Base-by-base conservation (phyloP, 2,329 filamentous ascomycete species). In the Xylaria sp. region DNA sequence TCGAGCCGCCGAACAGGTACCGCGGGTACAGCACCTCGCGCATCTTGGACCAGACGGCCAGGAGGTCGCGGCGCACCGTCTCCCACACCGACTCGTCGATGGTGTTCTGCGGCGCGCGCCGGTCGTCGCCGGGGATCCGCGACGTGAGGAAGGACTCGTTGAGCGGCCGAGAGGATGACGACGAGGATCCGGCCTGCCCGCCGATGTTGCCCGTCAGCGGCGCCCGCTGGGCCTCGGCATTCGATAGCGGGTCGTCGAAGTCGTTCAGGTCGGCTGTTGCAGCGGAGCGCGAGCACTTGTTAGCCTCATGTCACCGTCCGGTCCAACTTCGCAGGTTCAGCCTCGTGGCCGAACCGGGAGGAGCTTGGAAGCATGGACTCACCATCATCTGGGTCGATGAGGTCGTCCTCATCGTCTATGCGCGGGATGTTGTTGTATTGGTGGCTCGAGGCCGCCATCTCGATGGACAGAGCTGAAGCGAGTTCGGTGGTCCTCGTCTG, bases 11-110 rank as follows among this genome's bases (percentile, higher is more conserved):
- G 27, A 99, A 90, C 55, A 99, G 86, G 82, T 98, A 98, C 77
- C 94, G 94, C 20, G 96, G 96, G 81, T 93, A 99, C 67, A 99
- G 88, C 44, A 99, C 96, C 84, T 97, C 95, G 79, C 92, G 90
- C 90, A 99, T 93, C 86, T 99, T 99, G 81, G 93, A 92, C 95
- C 96, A 98, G 39, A 98, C 93, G 29, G 94, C 96, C 7, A 95
- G 81, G 71, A 99, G 83, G 79, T 99, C 96, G 72, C 96, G 91
- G 59, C 92, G 93, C 67, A 99, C 84, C n/a, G 96, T 99, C 49
- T 95, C 93, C 96, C 96, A 99, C 45, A 99, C 96, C 1, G 90
- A 90, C 82, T 99, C 96, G 80, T 99, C 96, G 79, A 99, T 96
- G 51, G 96, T 99, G 81, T 96, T 97, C 72, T 91, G 89, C 7